Conservation (phyloP, 1,139 yeast species). For the Debaryomyces sp. region DNA sequence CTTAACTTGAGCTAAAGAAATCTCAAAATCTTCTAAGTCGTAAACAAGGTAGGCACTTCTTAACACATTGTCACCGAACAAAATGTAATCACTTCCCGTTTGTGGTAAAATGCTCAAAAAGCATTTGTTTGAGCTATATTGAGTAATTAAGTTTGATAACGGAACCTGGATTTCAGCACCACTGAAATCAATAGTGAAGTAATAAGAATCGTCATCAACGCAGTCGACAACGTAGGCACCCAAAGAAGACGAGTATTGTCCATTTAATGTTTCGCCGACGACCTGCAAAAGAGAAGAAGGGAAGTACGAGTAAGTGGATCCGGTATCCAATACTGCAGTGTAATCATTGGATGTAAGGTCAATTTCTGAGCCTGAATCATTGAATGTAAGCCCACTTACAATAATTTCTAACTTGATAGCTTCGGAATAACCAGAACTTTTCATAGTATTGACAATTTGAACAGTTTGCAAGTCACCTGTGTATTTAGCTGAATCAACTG, state of each 20-base stretch:
- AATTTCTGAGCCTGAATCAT: constrained; percentile 11
- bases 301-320: constrained; percentile 42
- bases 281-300: constrained; percentile 27
- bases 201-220: constrained; percentile 17
- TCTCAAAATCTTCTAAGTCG: constrained; percentile 66
- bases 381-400: constrained; percentile 22
- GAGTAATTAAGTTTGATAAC: constrained; percentile 26
- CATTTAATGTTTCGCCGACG: constrained; percentile 32
- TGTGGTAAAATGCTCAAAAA: constrained; percentile 34
- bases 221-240: constrained; percentile 24
- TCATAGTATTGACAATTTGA: constrained; percentile 28
- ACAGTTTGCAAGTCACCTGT: constrained; percentile 36
- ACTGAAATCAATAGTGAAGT: constrained; percentile 39
- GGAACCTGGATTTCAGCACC: constrained; percentile 43
- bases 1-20: constrained; percentile 69
- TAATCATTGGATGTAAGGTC: constrained; percentile 21
- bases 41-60: constrained; percentile 76
- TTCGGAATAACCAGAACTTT: constrained; percentile 17
- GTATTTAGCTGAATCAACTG: constrained; percentile 52
- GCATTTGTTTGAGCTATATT: constrained; percentile 22
- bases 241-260: constrained; percentile 15
- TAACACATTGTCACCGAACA: constrained; percentile 75
- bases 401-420: constrained; percentile 33
- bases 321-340: constrained; percentile 46
- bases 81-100: constrained; percentile 19